These are phyloP conservation scores for Silene noctiflora DNA, from an alignment of 179 eudicot genomes.

Conservation along the genomic window DNA sequence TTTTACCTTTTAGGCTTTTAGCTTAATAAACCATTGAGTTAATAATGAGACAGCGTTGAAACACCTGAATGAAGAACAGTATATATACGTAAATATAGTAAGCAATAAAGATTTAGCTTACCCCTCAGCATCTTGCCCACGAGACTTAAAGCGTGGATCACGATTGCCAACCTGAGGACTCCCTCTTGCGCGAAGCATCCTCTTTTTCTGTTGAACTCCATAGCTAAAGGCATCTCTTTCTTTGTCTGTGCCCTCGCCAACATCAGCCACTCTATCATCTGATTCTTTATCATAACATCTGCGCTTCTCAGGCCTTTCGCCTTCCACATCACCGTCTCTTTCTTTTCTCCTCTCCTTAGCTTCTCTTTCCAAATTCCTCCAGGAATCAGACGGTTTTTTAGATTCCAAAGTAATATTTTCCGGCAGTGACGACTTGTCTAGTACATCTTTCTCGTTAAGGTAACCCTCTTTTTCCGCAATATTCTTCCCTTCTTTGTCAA, in stretches of 20 bases:
- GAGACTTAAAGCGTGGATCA: slow-evolving; percentile 66
- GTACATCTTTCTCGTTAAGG: slow-evolving; percentile 50
- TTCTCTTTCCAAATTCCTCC: slow-evolving; percentile 64
- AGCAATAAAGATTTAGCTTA: slow-evolving; percentile 27
- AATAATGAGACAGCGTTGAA: background rate
- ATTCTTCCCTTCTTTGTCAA: slow-evolving; percentile 56
- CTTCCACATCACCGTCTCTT: slow-evolving; percentile 71
- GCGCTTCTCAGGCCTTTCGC: slow-evolving; percentile 82
- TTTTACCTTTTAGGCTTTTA: background rate
- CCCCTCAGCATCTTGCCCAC: slow-evolving; percentile 77
- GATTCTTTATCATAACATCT: slow-evolving; percentile 61
- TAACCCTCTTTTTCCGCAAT: slow-evolving; percentile 54
- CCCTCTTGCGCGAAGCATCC: slow-evolving; percentile 88
- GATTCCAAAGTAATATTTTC: slow-evolving; percentile 48
- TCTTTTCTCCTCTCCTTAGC: slow-evolving; percentile 72
- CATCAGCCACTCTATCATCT: slow-evolving; percentile 63
- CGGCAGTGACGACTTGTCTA: slow-evolving; percentile 45
- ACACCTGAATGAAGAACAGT: slow-evolving; percentile 3
- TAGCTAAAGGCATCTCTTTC: slow-evolving; percentile 66
- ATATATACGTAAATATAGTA: background rate
- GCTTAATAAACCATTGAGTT: background rate
- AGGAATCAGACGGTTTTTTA: slow-evolving; percentile 62
- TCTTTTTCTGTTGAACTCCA: slow-evolving; percentile 83
- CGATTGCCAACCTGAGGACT: slow-evolving; percentile 69
- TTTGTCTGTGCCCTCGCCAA: slow-evolving; percentile 55